Base-by-base conservation (phyloP, 2,329 filamentous ascomycete genomes). In the Aspergillus ustus region DNA sequence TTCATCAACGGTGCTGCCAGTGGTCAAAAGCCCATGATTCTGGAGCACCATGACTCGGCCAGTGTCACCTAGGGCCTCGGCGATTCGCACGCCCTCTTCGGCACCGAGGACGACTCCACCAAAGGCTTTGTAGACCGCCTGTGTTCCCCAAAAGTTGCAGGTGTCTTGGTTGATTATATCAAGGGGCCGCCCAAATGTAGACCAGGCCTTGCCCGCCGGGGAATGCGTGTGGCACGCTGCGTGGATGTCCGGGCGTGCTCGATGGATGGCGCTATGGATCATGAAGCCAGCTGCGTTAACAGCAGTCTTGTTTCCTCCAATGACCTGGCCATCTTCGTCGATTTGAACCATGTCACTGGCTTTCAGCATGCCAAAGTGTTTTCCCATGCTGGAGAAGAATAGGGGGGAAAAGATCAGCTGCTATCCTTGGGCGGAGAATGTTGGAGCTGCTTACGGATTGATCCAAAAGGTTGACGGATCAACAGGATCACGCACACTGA, bases 1-100 rank as follows among this genome's bases (percentile, higher is more conserved):
- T 75, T 93, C 90, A 67, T 91, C 90, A 1, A 93, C 89, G 0
- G 90, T 92, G 7, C 75, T 71, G 4, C 90, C 90, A 0, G 90
- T 87, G 0, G 89, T 83, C 51, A 84, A 65, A 15, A 83, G 65
- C 3, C 82, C 73, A 52, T 76, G 73, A 51, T 76, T 76, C 40
- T 70, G 70, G 34, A 75, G 49, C 1, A 75, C 70, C 2, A 69
- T 29, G 6, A 52, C 65, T 44, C 66, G 68, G 3, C 62, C 60
- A 0, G 56, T 67, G 6, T 63, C 52, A 0, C 72, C 73, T 9
- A 76, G 61, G 0, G 67, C 65, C 13, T 67, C 66, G 1, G 80
- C 80, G 60, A 84, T 81, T 20, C 76, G 71, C 17, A 75, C 68
- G 1, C 81, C 81, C 65, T 84, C 82, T 60, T 80, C 77, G 37